A percentile compares a stretch with the other conserved stretches of the same genome.
Evolutionary conservation across 306 rosid genomes (phyloP).

Genomic region (Castanea crenata): DNA sequence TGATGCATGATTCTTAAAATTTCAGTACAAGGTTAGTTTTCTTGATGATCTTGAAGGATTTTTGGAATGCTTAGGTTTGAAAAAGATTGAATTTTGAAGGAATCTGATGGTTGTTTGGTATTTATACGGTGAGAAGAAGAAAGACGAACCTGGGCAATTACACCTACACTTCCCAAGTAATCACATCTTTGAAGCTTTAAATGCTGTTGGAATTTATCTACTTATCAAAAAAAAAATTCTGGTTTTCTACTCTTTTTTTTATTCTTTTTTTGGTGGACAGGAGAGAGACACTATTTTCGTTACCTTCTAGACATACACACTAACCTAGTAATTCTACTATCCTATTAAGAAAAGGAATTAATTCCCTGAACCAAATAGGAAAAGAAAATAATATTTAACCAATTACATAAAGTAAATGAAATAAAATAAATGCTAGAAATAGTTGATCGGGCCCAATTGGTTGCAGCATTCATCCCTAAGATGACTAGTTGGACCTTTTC

Average conservation of each 20-base stretch:
- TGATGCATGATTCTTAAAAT: too few species aligned
- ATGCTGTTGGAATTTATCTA: background rate
- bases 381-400: too few species aligned
- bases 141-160: background rate
- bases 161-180: background rate
- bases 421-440: too few species aligned
- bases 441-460: too few species aligned
- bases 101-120: background rate
- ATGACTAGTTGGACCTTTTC: too few species aligned
- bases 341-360: too few species aligned
- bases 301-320: background rate
- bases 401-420: too few species aligned
- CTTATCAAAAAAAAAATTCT: background rate
- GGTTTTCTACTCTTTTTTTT: background rate
- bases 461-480: too few species aligned
- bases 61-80: background rate
- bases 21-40: too few species aligned
- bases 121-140: background rate
- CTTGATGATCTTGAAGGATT: background rate
- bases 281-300: background rate
- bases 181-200: background rate
- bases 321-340: too few species aligned
- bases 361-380: too few species aligned
- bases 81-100: background rate
- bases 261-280: background rate